Conservation (phyloP, 495 filamentous ascomycete species). For the Halenospora varia region DNA sequence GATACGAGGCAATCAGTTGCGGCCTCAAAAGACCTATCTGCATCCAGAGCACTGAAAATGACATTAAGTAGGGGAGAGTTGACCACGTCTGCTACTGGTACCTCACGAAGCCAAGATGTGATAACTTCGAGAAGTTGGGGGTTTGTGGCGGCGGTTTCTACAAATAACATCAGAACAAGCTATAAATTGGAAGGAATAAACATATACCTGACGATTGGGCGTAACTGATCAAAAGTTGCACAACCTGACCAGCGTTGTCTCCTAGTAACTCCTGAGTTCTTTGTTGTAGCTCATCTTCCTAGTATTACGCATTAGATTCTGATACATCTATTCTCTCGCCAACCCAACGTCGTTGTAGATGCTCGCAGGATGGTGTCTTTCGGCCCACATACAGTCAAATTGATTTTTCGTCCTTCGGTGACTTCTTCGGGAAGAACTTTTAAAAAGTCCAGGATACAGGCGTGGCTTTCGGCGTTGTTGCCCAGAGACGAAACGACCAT, state of each 20-base stretch:
- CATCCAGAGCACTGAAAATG: constrained; percentile 70
- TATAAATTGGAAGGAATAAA: not conserved
- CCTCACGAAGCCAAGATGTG: constrained; percentile 92
- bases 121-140: constrained; percentile 92
- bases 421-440: constrained; percentile 98
- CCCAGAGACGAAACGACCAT: constrained; percentile 77
- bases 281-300: constrained; percentile 87
- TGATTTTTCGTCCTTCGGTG: constrained; percentile 98
- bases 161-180: not conserved
- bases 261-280: constrained; percentile 85
- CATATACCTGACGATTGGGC: constrained; percentile 81
- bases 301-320: constrained; percentile 50
- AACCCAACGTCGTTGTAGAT: constrained; percentile 33
- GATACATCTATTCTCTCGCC: constrained; percentile 39
- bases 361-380: constrained; percentile 44
- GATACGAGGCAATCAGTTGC: constrained; percentile 93
- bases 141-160: constrained; percentile 70
- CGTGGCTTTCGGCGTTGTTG: constrained; percentile 65
- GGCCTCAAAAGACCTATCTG: constrained; percentile 74
- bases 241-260: constrained; percentile 83
- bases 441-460: constrained; percentile 91
- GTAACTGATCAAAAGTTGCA: constrained; percentile 81
- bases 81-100: constrained; percentile 77
- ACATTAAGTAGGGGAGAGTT: constrained; percentile 80
- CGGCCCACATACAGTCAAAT: constrained; percentile 87